Evolutionary conservation across 768 basidiomycete species (phyloP).

Genomic region (Suillus lakei): DNA sequence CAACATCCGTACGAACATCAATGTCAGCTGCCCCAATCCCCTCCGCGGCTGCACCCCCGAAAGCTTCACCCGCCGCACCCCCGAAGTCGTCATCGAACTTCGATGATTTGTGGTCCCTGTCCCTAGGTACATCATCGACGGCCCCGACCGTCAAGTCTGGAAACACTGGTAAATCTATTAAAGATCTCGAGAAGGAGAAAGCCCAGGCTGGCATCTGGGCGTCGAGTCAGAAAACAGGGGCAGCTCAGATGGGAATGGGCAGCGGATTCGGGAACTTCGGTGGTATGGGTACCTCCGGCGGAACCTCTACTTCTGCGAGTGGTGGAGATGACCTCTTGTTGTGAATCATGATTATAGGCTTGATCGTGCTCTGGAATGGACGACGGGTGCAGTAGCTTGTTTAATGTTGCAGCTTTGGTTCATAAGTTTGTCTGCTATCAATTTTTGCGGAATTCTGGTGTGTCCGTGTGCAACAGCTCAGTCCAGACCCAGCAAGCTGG

Average conservation of each 20-base stretch:
- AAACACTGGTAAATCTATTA: slow-evolving; percentile 72
- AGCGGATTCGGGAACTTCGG: slow-evolving; percentile 42
- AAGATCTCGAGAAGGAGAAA: slow-evolving; percentile 90
- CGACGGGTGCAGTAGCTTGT: not conserved
- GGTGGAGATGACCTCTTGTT: slow-evolving; percentile 50
- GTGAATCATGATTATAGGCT: slow-evolving; percentile 24
- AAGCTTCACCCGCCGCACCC: slow-evolving; percentile 37
- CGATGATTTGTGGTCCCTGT: slow-evolving; percentile 89
- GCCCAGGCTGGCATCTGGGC: slow-evolving; percentile 82
- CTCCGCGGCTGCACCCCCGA: slow-evolving; percentile 21
- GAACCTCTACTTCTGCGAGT: slow-evolving; percentile 19
- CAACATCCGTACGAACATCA: slow-evolving; percentile 18
- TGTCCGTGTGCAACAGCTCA: not conserved
- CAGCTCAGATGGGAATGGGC: slow-evolving; percentile 17
- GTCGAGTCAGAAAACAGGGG: slow-evolving; percentile 30
- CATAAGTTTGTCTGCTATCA: not conserved
- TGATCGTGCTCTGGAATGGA: not conserved
- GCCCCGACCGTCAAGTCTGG: slow-evolving; percentile 40
- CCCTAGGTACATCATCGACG: slow-evolving; percentile 55
- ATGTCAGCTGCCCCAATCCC: slow-evolving; percentile 20
- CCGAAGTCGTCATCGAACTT: slow-evolving; percentile 61
- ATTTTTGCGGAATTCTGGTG: not conserved
- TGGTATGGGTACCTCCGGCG: slow-evolving; percentile 19
- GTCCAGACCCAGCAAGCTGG: not conserved
- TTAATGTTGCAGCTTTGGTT: slow-evolving; percentile 1